Base-by-base conservation (phyloP, 441 rosid genomes). In the Pelargonium myrrhifolium region DNA sequence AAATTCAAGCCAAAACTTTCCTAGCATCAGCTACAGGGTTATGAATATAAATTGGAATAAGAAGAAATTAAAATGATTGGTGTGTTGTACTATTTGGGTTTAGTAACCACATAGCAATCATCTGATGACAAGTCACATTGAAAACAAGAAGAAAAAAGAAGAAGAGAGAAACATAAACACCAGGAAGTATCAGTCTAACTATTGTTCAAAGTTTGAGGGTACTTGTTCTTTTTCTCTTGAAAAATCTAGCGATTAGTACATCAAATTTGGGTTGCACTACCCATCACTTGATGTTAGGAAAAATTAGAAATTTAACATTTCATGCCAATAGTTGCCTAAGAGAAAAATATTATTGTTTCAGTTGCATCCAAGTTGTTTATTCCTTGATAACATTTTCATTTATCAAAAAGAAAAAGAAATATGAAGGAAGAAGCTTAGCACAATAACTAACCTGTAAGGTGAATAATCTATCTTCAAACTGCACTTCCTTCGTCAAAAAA, bases 391-490 rank as follows among this genome's bases (percentile, higher is more conserved):
- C 58, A 51, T 51, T 51, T 51, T 4, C 58, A 17, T 51, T 51
- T 51, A 20, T 51, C 21, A 17, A 6, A 53, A 65, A n/a, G 0
- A 73, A 65, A 39, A 35, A 28, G 11, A 21, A 68, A 65, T 21
- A 42, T 18, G n/a, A 31, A 51, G 59, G 59, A 6, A 53, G 20
- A 2, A 56, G 56, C 64, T 35, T 21, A 15, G 59, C 40, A n/a
- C 37, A 2, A 47, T 73, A 59, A 74, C 68, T 64, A 62, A 88
- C 93, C 90, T 88, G 93, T 71, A 88, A 82, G 53, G 90, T 84
- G 79, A 88, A 88, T 75, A 88, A 87, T n/a, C 85, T 82, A 77
- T 88, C 90, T 71, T 86, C 93, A 66, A 84, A 77, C 79, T 88
- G 93, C 2, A 86, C 86, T 75, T 86, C 90, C 78, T 86, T 88